Base-by-base conservation (phyloP, 345 rosid species). In the Acer yangbiense region DNA sequence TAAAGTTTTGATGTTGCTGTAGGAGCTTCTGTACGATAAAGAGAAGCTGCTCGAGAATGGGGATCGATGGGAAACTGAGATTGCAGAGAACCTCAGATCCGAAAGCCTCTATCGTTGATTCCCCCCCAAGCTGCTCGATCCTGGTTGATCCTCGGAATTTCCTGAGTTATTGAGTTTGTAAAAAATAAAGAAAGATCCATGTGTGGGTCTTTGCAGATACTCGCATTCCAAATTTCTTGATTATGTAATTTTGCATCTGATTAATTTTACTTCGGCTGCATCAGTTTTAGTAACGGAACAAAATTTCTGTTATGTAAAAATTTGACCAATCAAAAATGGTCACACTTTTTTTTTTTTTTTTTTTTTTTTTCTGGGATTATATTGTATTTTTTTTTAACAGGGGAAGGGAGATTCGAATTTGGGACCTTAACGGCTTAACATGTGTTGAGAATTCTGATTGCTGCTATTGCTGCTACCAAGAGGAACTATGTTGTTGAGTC, bases 11-110 rank as follows among this genome's bases (percentile, higher is more conserved):
- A 48, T 18, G 2, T 72, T 65, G 55, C 74, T 82, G 80, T 88
- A 97, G 98, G 97, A 97, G 82, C 94, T 97, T 77, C 77, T 96
- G 74, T 96, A 94, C 65, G 97, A 92, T 90, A 93, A 97, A 81
- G 99, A 94, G 89, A 96, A 96, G 85, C 86, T 94, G 78, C 98
- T 94, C 18, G 98, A 96, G 85, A 96, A 96, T 43, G 98, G 99
- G 23, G 98, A 94, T 83, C 84, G 95, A 17, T 96, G 98, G 99
- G 98, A 97, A 83, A 89, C 96, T 1, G 98, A 94, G 94, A 97
- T 94, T 57, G 98, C 98, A 0, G 97, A 97, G 87, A 96, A 96
- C 88, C 93, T 96, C 77, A 91, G 93, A 83, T 91, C 97, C 29
- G 98, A 94, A 87, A 93, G 98, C 84, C 98, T 90, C 69, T 94